Evolutionary conservation across 352 stramenopile genomes (phyloP), one percentile per base, ranked within the genome.

Genomic region (Phytophthora capsici): DNA sequence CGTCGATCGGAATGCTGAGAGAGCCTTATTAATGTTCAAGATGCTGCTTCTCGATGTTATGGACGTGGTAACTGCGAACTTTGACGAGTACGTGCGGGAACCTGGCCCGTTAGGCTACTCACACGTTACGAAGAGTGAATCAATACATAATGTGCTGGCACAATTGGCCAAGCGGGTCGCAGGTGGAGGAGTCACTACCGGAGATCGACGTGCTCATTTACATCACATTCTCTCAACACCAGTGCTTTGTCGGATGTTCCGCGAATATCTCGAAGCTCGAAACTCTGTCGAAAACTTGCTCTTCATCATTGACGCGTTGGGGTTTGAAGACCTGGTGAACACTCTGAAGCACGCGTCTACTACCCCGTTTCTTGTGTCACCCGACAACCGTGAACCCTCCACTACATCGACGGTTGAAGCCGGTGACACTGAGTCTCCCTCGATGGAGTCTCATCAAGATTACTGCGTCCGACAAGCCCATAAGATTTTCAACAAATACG

Each of bases 401-500:
- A 34, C 28, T 34, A 14, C 22, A n/a, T 49, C 37, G 3, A 44
- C 48, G 8, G 52, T 36, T 30, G 37, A 55, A 28, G 9, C 0
- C 2, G 20, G 51, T 8, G 54, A 60, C 17, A 14, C 10, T 1
- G 62, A 66, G 13, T 9, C 51, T 1, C 57, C 48, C 2, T 57
- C 48, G 0, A 44, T 77, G 14, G 44, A 64, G 6, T 86, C 78
- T 2, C 76, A 80, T 13, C 61, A 86, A 37, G 80, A 88, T 38
- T 91, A 85, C 26, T 86, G 78, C 17, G 61, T 88, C 32, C 77
- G 80, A 1, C 74, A 89, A 26, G 78, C 82, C 3, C 78, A 88
- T 40, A 91, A 91, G 43, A 90, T 89, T 66, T 91, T 89, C 60
- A 90, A 83, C 65, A 91, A 91, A 58, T 91, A 88, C 41, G 77